phyloP scores from a whole-genome alignment of 768 basidiomycete species.

The Coprinopsis sp. region DNA sequence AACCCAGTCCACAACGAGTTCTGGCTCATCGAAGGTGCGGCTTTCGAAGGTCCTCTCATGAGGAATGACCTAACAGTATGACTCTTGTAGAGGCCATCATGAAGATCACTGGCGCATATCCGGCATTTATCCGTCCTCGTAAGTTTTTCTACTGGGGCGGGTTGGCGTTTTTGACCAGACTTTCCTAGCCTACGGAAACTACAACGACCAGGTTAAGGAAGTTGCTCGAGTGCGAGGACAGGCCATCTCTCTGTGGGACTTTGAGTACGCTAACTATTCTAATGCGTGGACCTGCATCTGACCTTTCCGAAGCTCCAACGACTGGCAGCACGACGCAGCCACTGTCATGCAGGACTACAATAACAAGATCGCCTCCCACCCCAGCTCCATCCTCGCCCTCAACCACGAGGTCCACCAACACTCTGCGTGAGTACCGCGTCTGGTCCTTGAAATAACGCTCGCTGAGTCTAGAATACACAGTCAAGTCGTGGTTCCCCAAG shows the following conservation, averaged over 20 bases:
- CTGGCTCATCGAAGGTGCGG: constrained; percentile 16
- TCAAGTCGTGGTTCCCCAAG: not conserved
- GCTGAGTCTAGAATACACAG: not conserved
- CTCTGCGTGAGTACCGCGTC: not conserved
- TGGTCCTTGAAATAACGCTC: not conserved
- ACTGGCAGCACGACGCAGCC: not conserved
- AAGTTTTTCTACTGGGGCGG: not conserved
- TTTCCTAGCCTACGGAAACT: constrained; percentile 14
- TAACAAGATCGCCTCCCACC: not conserved
- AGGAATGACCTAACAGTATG: too few species aligned
- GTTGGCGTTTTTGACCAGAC: not conserved
- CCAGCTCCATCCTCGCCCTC: not conserved
- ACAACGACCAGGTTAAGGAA: constrained; percentile 12
- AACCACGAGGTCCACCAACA: not conserved
- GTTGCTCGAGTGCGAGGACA: constrained; percentile 13
- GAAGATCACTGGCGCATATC: constrained; percentile 19
- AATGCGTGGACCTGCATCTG: not conserved
- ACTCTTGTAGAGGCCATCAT: constrained; percentile 21
- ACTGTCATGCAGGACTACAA: not conserved
- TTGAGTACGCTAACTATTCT: constrained; percentile 14
- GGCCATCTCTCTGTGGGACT: constrained; percentile 18
- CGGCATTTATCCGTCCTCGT: constrained; percentile 25
- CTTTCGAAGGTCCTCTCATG: too few species aligned
- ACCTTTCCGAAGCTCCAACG: not conserved
- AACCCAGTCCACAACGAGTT: constrained; percentile 21